Evolutionary conservation across 805 yeast species (phyloP), one percentile per base, ranked within the genome.

Genomic region (Yarrowia sp.): DNA sequence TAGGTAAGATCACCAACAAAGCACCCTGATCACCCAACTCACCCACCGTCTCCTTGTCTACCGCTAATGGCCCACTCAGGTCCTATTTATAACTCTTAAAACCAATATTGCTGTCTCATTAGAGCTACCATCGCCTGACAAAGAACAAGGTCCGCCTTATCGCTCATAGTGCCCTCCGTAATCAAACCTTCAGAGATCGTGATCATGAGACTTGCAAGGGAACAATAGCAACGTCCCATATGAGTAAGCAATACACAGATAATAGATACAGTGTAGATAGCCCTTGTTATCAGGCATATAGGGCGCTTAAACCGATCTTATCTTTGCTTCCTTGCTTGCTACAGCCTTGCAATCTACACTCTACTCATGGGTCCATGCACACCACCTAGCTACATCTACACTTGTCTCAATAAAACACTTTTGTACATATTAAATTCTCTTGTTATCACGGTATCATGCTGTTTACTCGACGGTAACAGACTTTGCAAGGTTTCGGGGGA

Each of bases 401-500:
- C 10, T 12, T 36, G 8, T 16, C 15, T 11, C 15, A 15, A 45
- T 19, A 35, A n/a, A 59, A 35, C 41, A 59, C 65, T 59, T 59
- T 59, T 59, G 65, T 59, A 59, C 65, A 59, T 59, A 59, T 59
- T 59, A 59, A 55, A 59, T 59, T 48, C 65, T 43, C 65, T 59
- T 59, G 65, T 59, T 59, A 59, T 59, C 65, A 59, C 65, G 65
- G 65, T 59, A 59, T 59, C 65, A 59, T 59, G 65, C 65, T 63
- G 67, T 50, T 77, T 83, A 93, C 82, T 92, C 98, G 72, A 95
- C 99, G 59, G 99, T 95, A 69, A 95, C 99, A 65, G 97, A 89
- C 83, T 95, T 95, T 72, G 99, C 99, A 81, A 95, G 86, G 83
- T 95, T 95, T 82, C 99, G 88, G 73, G 99, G 99, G 88, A 94